phyloP scores from a whole-genome alignment of 2,329 filamentous ascomycete species.

The Aspergillus sp. region DNA sequence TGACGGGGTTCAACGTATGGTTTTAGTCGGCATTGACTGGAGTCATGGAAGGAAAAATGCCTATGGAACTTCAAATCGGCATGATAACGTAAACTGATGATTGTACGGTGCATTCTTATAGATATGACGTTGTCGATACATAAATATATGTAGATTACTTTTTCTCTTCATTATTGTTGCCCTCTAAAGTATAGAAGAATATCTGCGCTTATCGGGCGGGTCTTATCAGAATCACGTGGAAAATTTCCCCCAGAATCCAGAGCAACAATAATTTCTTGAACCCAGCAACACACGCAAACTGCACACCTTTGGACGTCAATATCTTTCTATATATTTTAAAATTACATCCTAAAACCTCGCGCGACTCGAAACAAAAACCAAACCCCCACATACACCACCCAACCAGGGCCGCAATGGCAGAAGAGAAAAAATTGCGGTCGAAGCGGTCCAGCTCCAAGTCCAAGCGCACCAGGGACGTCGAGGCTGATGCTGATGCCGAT shows the following conservation, averaged over 20 bases:
- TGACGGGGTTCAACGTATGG: background rate
- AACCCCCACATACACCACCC: background rate
- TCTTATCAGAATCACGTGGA: slow-evolving; percentile 12
- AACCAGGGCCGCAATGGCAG: slow-evolving; percentile 21
- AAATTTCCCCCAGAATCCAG: slow-evolving; percentile 14
- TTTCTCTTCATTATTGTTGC: background rate
- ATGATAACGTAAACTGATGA: slow-evolving; percentile 19
- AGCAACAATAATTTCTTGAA: slow-evolving; percentile 3
- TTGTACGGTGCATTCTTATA: slow-evolving; percentile 5
- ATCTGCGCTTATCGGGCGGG: background rate
- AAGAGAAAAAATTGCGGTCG: slow-evolving; percentile 15
- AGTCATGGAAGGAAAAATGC: slow-evolving; percentile 4
- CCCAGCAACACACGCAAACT: background rate
- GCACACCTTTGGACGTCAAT: background rate
- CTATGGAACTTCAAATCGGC: slow-evolving; percentile 1
- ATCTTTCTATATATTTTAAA: background rate
- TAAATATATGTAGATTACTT: background rate
- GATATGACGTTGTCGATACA: background rate
- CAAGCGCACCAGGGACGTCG: slow-evolving; percentile 49
- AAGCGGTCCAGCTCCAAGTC: slow-evolving; percentile 61
- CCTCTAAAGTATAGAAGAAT: background rate
- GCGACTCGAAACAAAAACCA: slow-evolving; percentile 2
- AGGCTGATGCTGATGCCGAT: background rate
- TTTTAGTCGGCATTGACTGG: background rate
- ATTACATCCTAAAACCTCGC: background rate